Evolutionary conservation across 2,329 filamentous ascomycete species (phyloP), one percentile per base, ranked within the genome.

Genomic region (Lizonia empirigonia): DNA sequence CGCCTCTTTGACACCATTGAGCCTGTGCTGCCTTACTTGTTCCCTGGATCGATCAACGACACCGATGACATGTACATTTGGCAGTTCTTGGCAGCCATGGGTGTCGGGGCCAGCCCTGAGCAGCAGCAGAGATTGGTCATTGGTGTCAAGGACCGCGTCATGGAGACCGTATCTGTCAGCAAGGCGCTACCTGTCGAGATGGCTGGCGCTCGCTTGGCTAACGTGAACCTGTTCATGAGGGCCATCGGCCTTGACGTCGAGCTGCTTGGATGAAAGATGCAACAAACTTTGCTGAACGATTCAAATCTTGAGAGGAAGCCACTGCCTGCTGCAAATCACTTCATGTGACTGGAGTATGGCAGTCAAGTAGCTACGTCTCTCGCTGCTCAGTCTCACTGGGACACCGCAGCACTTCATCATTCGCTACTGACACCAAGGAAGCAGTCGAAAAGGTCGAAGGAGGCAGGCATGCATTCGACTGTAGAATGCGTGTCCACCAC

Each of bases 161-260:
- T 97, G 84, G 92, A 96, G 70, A 97, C 94, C 0, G 91, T 99
- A 9, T 80, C 83, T 23, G 85, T 96, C 44, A 88, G 90, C 65
- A 97, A 96, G 81, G 93, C 90, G 1, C 80, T 99, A 26, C 93
- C 94, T 15, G 82, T 87, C 13, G 89, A 94, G 50, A 90, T 97
- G 85, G 87, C 89, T 10, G 85, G 85, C 53, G 86, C 90, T 70
- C 87, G 93, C 53, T 80, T 96, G 50, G 87, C 88, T 51, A 96
- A 96, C 69, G 94, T 99, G 62, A 99, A 99, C 72, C 78, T 99
- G 48, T 99, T 99, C 74, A 97, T 99, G 92, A 88, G 91, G 68
- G 94, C 93, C 48, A 97, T 99, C 74, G 94, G 94, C n/a, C 82
- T 99, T 70, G 94, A 99, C 77, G 94, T 99, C 41, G 94, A 97